phyloP scores from a whole-genome alignment of 2,329 filamentous ascomycete species.

The Pezizomycotina sp. region DNA sequence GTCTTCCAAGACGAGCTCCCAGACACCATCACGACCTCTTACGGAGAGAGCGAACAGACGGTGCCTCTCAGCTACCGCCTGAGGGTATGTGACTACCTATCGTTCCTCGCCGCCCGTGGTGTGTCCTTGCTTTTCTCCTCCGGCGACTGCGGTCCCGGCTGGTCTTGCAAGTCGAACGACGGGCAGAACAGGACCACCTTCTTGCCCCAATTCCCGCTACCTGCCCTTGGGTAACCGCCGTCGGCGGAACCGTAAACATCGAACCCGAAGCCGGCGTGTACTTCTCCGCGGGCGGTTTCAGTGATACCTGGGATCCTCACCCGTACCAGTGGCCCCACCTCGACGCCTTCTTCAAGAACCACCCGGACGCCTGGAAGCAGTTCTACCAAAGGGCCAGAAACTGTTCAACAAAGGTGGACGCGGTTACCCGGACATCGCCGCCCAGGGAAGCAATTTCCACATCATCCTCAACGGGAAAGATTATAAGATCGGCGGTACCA shows the following conservation, averaged over 20 bases:
- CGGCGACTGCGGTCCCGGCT: slow-evolving; percentile 43
- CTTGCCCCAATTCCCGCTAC: slow-evolving; percentile 47
- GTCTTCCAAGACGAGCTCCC: slow-evolving; percentile 39
- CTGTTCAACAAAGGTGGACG: slow-evolving; percentile 36
- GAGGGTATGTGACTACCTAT: slow-evolving; percentile 46
- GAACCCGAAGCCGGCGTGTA: slow-evolving; percentile 36
- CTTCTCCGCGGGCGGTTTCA: slow-evolving; percentile 36
- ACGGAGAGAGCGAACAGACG: slow-evolving; percentile 50
- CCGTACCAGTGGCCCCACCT: no score
- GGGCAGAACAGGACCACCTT: slow-evolving; percentile 42
- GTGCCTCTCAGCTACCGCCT: slow-evolving; percentile 44
- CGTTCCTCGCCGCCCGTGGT: slow-evolving; percentile 50
- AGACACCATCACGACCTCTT: slow-evolving; percentile 46
- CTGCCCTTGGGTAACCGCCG: slow-evolving; percentile 51
- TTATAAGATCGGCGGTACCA: slow-evolving; percentile 35
- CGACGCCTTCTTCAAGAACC: slow-evolving; percentile 31
- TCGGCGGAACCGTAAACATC: slow-evolving; percentile 43
- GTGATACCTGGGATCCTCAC: slow-evolving; percentile 36
- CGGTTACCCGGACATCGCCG: slow-evolving; percentile 43
- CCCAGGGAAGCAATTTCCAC: slow-evolving; percentile 35
- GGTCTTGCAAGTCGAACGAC: slow-evolving; percentile 42
- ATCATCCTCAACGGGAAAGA: slow-evolving; percentile 28
- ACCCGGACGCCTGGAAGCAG: slow-evolving; percentile 29
- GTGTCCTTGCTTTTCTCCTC: slow-evolving; percentile 46
- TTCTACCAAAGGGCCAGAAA: slow-evolving; percentile 32